These are phyloP conservation scores for Yamadazyma sp. DNA, from an alignment of 805 yeast species.

Conservation along the genomic window DNA sequence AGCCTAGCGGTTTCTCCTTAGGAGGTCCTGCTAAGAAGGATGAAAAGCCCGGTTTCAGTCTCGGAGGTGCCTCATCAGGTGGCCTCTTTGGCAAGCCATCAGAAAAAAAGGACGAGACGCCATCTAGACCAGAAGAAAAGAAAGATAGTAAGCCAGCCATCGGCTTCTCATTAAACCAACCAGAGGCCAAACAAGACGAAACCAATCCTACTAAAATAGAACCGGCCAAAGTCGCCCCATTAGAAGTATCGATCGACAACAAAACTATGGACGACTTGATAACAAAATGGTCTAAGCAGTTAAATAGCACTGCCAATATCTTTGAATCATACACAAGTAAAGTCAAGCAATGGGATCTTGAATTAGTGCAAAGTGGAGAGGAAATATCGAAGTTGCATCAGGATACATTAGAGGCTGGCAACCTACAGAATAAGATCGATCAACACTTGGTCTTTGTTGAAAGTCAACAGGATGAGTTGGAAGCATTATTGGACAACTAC, in stretches of 20 bases:
- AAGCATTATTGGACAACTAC: conserved; percentile 74
- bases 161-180: conserved; percentile 12
- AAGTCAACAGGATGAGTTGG: conserved; percentile 90
- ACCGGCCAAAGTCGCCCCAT: conserved; percentile 59
- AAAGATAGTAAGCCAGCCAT: conserved; percentile 18
- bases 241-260: conserved; percentile 78
- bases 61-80: conserved; percentile 22
- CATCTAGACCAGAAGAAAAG: conserved; percentile 22
- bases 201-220: conserved; percentile 25
- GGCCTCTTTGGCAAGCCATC: conserved; percentile 16
- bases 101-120: conserved; percentile 19
- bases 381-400: conserved; percentile 75
- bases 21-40: conserved; percentile 20
- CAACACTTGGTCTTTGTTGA: conserved; percentile 84
- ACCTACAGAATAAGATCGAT: conserved; percentile 80
- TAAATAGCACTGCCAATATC: conserved; percentile 68
- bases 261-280: conserved; percentile 91
- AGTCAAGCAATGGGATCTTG: conserved; percentile 82
- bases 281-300: conserved; percentile 87
- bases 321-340: conserved; percentile 74
- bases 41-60: conserved; percentile 20
- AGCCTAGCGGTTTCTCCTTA: conserved; percentile 16
- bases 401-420: conserved; percentile 80
- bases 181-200: conserved; percentile 17
- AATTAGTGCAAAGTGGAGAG: conserved; percentile 80